phyloP scores from a whole-genome alignment of 2,329 filamentous ascomycete species.

The Periconia sp. region DNA sequence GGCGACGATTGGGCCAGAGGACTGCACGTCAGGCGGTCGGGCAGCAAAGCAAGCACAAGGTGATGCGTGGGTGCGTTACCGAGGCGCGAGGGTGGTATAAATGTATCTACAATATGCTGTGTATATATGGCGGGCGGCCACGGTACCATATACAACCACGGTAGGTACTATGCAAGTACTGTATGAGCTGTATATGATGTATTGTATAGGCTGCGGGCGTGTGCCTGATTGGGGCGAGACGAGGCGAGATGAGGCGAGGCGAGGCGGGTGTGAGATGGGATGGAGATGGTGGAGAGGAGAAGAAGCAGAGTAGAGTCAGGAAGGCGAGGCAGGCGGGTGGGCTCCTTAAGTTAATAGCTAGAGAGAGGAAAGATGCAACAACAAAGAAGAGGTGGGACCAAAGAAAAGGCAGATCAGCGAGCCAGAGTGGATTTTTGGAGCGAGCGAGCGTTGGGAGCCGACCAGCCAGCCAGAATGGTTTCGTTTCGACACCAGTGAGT shows the following conservation, averaged over 20 bases:
- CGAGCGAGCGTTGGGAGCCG: background rate
- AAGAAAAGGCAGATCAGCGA: background rate
- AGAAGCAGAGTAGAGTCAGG: background rate
- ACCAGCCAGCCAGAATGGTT: background rate
- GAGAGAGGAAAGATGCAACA: background rate
- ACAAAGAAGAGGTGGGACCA: background rate
- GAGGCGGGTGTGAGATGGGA: background rate
- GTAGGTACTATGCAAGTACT: background rate
- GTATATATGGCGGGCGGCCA: background rate
- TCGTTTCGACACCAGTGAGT: background rate
- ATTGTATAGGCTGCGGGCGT: background rate
- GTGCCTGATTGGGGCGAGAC: background rate
- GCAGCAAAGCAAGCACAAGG: constrained; percentile 20
- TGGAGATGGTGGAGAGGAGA: background rate
- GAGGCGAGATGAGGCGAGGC: background rate
- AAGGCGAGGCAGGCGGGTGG: background rate
- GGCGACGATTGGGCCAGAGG: constrained; percentile 29
- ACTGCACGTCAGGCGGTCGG: constrained; percentile 39
- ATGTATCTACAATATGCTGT: background rate
- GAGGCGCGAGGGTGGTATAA: constrained; percentile 4
- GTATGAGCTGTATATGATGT: too few relatives aligned
- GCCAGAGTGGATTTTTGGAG: background rate
- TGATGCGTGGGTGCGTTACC: background rate
- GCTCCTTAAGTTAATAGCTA: background rate
- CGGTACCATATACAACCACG: background rate